Evolutionary conservation across 169 alveolate species (phyloP).

Genomic region (Perkinsus chesapeaki): DNA sequence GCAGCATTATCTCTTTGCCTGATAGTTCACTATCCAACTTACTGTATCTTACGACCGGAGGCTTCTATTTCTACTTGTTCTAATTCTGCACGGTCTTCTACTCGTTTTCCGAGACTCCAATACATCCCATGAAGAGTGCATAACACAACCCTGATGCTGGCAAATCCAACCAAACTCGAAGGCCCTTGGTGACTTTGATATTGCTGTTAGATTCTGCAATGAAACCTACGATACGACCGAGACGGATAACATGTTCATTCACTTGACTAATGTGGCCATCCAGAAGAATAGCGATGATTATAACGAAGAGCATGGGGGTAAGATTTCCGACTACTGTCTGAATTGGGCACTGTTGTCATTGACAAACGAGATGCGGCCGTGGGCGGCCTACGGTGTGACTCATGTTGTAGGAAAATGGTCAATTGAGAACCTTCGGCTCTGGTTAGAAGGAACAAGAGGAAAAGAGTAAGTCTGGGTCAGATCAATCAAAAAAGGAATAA

Average conservation of each 20-base stretch:
- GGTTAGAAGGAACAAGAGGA: neutral
- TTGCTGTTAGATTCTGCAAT: slow-evolving; percentile 74
- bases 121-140: slow-evolving; percentile 18
- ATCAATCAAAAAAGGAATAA: too few relatives aligned
- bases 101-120: neutral
- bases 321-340: slow-evolving; percentile 61
- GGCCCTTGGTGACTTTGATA: too few relatives aligned
- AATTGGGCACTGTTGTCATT: neutral
- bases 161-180: too few relatives aligned
- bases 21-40: neutral
- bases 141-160: too few relatives aligned
- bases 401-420: neutral
- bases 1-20: neutral
- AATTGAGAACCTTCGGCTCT: slow-evolving; percentile 29
- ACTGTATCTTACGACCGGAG: neutral
- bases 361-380: neutral
- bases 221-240: slow-evolving; percentile 42
- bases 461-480: neutral
- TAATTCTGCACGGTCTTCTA: neutral
- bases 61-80: neutral
- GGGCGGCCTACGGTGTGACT: neutral
- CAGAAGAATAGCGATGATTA: slow-evolving; percentile 68
- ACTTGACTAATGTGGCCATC: slow-evolving; percentile 76
- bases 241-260: slow-evolving; percentile 50
- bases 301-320: slow-evolving; percentile 62